Evolutionary conservation across 768 basidiomycete genomes (phyloP).

Genomic region (Kwoniella dendrophila): DNA sequence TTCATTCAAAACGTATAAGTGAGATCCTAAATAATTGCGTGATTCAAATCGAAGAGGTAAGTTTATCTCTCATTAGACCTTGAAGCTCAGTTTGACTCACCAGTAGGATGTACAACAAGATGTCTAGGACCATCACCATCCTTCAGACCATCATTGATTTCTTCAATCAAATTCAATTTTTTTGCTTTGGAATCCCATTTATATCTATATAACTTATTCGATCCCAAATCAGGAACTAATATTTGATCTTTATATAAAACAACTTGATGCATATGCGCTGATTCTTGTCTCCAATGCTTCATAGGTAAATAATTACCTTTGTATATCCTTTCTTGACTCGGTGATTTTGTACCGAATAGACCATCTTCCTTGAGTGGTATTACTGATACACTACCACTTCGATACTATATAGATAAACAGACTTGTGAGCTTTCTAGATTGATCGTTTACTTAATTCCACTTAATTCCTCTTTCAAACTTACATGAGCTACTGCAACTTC

Average conservation of each 20-base stretch:
- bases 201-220: conserved; percentile 35
- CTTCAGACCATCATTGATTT: conserved; percentile 25
- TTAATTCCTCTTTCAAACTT: conserved; percentile 3
- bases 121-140: conserved; percentile 42
- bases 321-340: conserved; percentile 17
- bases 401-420: conserved; percentile 21
- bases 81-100: conserved; percentile 15
- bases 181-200: conserved; percentile 13
- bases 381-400: conserved; percentile 24
- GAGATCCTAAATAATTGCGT: conserved; percentile 21
- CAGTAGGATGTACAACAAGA: conserved; percentile 36
- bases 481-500: conserved; percentile 22
- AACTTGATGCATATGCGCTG: conserved; percentile 36
- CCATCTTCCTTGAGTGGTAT: conserved; percentile 25
- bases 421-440: background rate
- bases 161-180: conserved; percentile 10
- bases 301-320: conserved; percentile 11
- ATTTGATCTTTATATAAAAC: conserved; percentile 28
- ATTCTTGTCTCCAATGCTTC: conserved; percentile 33
- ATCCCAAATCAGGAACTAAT: conserved; percentile 35
- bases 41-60: too few relatives aligned
- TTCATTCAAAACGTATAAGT: conserved; percentile 37
- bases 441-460: background rate
- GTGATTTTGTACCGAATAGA: conserved; percentile 5
- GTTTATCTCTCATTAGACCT: too few relatives aligned